Conservation (phyloP, 2,329 filamentous ascomycete species). For the Fusarium veterinarium region DNA sequence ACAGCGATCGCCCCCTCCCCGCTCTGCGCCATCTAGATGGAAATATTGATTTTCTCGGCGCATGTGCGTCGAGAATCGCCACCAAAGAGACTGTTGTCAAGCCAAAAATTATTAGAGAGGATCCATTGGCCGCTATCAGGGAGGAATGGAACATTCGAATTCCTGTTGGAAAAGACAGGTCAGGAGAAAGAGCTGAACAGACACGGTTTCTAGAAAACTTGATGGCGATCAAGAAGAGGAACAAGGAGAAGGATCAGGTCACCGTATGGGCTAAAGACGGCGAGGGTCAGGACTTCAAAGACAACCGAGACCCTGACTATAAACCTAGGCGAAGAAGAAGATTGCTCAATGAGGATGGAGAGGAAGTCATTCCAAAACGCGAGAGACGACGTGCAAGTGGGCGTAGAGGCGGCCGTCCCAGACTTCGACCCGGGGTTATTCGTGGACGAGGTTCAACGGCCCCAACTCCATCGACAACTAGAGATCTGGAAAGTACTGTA, state of each 20-base stretch:
- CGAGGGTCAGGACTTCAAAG: slow-evolving; percentile 55
- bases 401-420: slow-evolving; percentile 38
- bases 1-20: slow-evolving; percentile 62
- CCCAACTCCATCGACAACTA: slow-evolving; percentile 14
- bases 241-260: slow-evolving; percentile 73
- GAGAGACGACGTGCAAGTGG: slow-evolving; percentile 30
- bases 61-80: slow-evolving; percentile 75
- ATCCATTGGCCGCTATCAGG: slow-evolving; percentile 54
- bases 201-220: slow-evolving; percentile 73
- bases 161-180: slow-evolving; percentile 58
- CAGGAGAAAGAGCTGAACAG: slow-evolving; percentile 60
- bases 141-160: slow-evolving; percentile 58
- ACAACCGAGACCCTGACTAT: slow-evolving; percentile 56
- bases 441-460: slow-evolving; percentile 19
- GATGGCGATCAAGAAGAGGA: slow-evolving; percentile 71
- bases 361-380: slow-evolving; percentile 39
- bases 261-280: slow-evolving; percentile 66
- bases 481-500: slow-evolving; percentile 20
- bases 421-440: slow-evolving; percentile 31
- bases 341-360: slow-evolving; percentile 43
- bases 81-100: slow-evolving; percentile 72
- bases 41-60: slow-evolving; percentile 77
- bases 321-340: slow-evolving; percentile 48
- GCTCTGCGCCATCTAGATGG: slow-evolving; percentile 63
- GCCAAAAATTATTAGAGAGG: slow-evolving; percentile 53